These are phyloP conservation scores for Blastocystis sp. DNA, from an alignment of 352 stramenopile genomes.

Conservation along the genomic window DNA sequence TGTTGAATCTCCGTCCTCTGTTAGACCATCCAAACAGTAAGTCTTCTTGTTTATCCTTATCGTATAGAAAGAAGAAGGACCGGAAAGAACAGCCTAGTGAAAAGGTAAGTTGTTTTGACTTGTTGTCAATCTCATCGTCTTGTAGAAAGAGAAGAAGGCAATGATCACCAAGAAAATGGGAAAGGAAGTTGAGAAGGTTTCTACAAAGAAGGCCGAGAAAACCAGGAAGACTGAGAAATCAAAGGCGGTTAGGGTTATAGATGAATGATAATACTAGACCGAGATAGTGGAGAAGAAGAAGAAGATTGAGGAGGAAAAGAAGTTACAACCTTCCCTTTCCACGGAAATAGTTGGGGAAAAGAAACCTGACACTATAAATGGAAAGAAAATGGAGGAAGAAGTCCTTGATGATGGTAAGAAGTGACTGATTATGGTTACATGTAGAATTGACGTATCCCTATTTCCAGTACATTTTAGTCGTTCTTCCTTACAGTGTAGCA, in stretches of 20 bases:
- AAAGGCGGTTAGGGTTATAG: neutral
- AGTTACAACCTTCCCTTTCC: neutral
- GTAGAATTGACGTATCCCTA: constrained; percentile 44
- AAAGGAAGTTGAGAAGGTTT: neutral
- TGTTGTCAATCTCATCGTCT: neutral
- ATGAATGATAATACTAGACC: neutral
- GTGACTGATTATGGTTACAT: neutral
- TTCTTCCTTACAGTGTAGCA: neutral
- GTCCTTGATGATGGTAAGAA: constrained; percentile 46
- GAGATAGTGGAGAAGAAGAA: neutral
- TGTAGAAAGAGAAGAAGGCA: constrained; percentile 60
- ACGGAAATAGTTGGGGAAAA: neutral
- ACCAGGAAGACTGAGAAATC: neutral
- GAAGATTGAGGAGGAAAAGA: neutral
- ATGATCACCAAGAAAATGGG: neutral
- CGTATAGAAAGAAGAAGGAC: neutral
- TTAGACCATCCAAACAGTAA: neutral
- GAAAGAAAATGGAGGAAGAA: constrained; percentile 51
- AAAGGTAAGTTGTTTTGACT: constrained; percentile 22
- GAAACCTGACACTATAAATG: neutral
- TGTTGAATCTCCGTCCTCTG: neutral
- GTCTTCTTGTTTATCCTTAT: neutral
- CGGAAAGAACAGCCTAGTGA: neutral
- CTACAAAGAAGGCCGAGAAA: constrained; percentile 3
- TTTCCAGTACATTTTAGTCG: neutral